These are phyloP conservation scores for Pyrus pyrifolia DNA, from an alignment of 306 rosid species.

Conservation along the genomic window DNA sequence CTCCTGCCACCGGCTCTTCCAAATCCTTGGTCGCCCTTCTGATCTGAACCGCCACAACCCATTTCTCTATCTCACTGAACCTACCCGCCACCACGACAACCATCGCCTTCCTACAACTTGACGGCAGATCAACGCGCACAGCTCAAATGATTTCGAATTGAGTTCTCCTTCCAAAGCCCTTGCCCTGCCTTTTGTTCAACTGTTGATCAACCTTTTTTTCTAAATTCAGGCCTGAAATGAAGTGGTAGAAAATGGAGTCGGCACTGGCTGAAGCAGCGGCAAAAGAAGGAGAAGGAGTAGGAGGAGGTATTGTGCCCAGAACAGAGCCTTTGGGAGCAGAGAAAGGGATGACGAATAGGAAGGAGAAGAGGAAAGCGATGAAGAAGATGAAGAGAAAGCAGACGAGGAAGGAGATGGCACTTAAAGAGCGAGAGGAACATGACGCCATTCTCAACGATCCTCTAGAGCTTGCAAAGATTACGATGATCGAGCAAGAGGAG, in stretches of 20 bases:
- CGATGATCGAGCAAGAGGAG: conserved; percentile 47
- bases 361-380: conserved; percentile 77
- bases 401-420: conserved; percentile 55
- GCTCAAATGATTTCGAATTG: too few species aligned
- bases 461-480: conserved; percentile 38
- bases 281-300: conserved; percentile 10
- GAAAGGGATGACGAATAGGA: conserved; percentile 32
- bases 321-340: background rate
- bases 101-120: too few species aligned
- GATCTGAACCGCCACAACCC: too few species aligned
- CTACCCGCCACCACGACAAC: too few species aligned
- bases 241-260: background rate
- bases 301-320: background rate
- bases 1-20: too few species aligned
- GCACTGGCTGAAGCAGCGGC: background rate
- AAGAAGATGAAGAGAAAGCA: conserved; percentile 78
- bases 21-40: too few species aligned
- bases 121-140: too few species aligned
- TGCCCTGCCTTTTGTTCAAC: too few species aligned
- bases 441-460: conserved; percentile 61
- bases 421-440: conserved; percentile 43
- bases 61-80: too few species aligned
- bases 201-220: too few species aligned
- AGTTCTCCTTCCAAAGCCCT: too few species aligned
- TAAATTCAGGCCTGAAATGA: background rate